Conservation (phyloP, 2,329 filamentous ascomycete genomes). For the Pestalotiopsis sp. region DNA sequence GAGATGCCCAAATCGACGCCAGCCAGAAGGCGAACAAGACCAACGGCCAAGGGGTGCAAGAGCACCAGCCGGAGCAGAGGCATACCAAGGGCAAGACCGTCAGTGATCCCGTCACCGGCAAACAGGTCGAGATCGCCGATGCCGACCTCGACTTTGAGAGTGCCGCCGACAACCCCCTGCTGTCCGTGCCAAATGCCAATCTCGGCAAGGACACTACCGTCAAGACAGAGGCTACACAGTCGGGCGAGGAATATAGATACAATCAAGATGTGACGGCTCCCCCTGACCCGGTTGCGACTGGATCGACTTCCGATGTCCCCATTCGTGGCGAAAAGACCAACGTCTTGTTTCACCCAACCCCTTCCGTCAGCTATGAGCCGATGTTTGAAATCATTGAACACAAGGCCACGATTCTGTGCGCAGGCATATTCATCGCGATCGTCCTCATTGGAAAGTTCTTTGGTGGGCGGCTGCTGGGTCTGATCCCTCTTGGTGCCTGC, state of each 20-base stretch:
- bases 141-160: constrained; percentile 71
- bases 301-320: constrained; percentile 88
- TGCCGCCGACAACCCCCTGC: constrained; percentile 70
- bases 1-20: constrained; percentile 73
- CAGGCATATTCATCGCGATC: constrained; percentile 72
- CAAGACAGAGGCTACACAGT: constrained; percentile 71
- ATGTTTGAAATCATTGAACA: constrained; percentile 80
- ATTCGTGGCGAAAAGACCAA: constrained; percentile 97
- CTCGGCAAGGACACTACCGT: constrained; percentile 74
- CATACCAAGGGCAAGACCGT: constrained; percentile 61
- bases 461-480: constrained; percentile 74
- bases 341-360: constrained; percentile 92
- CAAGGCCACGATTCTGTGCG: constrained; percentile 70
- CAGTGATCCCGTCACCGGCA: constrained; percentile 86
- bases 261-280: constrained; percentile 90
- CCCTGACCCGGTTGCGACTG: constrained; percentile 80
- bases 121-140: constrained; percentile 84
- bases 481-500: constrained; percentile 74
- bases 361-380: constrained; percentile 85
- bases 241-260: constrained; percentile 77
- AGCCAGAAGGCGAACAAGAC: constrained; percentile 42
- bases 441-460: constrained; percentile 78
- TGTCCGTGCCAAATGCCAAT: constrained; percentile 90
- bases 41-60: constrained; percentile 31
- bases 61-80: constrained; percentile 43